These are phyloP conservation scores for Skeletonema tropicum DNA, from an alignment of 108 stramenopile genomes.

Conservation along the genomic window DNA sequence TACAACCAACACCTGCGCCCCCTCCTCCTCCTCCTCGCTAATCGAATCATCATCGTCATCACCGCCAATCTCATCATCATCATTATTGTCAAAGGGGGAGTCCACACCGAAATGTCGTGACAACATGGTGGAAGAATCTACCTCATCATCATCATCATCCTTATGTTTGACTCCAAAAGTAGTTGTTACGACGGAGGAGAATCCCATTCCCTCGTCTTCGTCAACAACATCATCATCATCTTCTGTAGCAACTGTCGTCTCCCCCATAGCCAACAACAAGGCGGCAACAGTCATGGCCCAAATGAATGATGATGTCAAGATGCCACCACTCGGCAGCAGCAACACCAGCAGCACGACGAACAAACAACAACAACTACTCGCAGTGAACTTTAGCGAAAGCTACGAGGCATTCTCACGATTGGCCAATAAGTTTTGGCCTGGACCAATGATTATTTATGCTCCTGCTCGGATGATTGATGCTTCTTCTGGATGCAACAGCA, in stretches of 20 bases:
- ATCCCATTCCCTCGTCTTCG: neutral
- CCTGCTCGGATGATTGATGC: slow-evolving; percentile 19
- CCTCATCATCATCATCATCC: slow-evolving; percentile 1
- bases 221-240: neutral
- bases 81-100: neutral
- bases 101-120: neutral
- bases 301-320: neutral
- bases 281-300: neutral
- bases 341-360: too few species aligned
- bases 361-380: too few species aligned
- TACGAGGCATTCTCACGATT: slow-evolving; percentile 37
- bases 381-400: slow-evolving; percentile 36
- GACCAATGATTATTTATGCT: slow-evolving; percentile 34
- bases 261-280: neutral
- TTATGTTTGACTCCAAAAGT: neutral
- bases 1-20: neutral
- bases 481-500: neutral
- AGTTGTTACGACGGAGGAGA: neutral
- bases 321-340: too few species aligned
- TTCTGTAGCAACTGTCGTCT: neutral
- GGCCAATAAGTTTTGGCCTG: slow-evolving; percentile 40
- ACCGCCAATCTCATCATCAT: neutral
- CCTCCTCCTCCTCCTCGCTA: neutral
- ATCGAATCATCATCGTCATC: neutral
- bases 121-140: neutral